Base-by-base conservation (phyloP, 2,329 filamentous ascomycete species). In the Aspergillus udagawae region DNA sequence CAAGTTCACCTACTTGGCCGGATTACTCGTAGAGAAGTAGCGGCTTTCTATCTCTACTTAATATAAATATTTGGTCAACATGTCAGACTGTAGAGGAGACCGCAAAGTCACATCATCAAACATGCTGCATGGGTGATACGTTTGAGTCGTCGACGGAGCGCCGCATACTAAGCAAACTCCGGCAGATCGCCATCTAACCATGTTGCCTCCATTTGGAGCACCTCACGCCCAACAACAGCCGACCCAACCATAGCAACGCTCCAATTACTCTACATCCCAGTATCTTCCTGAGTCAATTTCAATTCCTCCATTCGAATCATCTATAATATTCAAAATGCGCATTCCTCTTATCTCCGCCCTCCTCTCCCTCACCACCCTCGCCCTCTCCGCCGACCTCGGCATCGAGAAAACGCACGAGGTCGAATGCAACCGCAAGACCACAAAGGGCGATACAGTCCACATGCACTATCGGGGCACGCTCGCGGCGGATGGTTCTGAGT, bases 381-480 rank as follows among this genome's bases (percentile, higher is more conserved):
- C 85, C 61, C 81, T 84, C 51, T 74, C 67, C 48, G 70, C 71
- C 53, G 67, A 74, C 65, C 84, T 96, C 65, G 84, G 89, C 75
- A 90, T 96, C 72, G 86, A 96, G 64, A 86, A 90, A 64, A 89
- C 86, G 52, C 81, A 86, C 58, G 79, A 84, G 27, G 88, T 90
- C 62, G 85, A 91, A 65, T 97, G 92, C 81, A 85, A 86, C 52
- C 87, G 91, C 75, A 92, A 90, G 79, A 89, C 85, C 17, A 69
- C 83, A 69, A 84, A 82, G 60, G 91, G 91, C 64, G 92, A 97
- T 78, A 86, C 81, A 62, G 86, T 97, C 70, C 81, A 86, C 55
- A 91, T 97, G 69, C 92, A 97, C 80, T 97, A 97, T 81, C 84
- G 84, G 55, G 93, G 93, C 66, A 94, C 89, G 1, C 84, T 97